These are phyloP conservation scores for Vitellaria paradoxa DNA, from an alignment of 179 eudicot species.

Conservation along the genomic window DNA sequence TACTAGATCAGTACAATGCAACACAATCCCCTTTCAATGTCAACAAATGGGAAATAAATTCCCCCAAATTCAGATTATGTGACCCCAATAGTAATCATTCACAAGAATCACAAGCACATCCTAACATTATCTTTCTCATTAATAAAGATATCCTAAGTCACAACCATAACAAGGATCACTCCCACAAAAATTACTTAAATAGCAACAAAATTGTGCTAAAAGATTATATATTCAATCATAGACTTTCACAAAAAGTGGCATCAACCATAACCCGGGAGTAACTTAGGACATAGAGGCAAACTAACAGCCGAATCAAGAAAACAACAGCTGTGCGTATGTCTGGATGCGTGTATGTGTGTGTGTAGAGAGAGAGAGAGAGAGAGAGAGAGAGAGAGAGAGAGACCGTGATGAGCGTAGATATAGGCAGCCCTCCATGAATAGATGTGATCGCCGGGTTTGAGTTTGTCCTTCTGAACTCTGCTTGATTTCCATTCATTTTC, in stretches of 20 bases:
- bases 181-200: background rate
- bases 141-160: background rate
- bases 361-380: background rate
- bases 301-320: background rate
- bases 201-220: background rate
- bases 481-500: background rate
- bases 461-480: slow-evolving; percentile 52
- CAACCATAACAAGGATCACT: background rate
- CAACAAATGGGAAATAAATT: background rate
- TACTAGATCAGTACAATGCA: background rate
- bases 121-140: background rate
- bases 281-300: background rate
- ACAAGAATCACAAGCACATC: background rate
- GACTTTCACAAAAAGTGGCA: background rate
- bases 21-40: background rate
- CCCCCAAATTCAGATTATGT: background rate
- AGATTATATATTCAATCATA: background rate
- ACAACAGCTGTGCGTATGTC: background rate
- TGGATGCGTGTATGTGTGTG: no score
- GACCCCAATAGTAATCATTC: background rate
- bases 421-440: slow-evolving; percentile 83
- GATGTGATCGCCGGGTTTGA: slow-evolving; percentile 86
- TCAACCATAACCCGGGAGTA: background rate
- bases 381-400: slow-evolving; percentile 6
- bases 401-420: slow-evolving; percentile 81